Conservation (phyloP, 768 basidiomycete genomes). For the Fistulinella prunicolor region DNA sequence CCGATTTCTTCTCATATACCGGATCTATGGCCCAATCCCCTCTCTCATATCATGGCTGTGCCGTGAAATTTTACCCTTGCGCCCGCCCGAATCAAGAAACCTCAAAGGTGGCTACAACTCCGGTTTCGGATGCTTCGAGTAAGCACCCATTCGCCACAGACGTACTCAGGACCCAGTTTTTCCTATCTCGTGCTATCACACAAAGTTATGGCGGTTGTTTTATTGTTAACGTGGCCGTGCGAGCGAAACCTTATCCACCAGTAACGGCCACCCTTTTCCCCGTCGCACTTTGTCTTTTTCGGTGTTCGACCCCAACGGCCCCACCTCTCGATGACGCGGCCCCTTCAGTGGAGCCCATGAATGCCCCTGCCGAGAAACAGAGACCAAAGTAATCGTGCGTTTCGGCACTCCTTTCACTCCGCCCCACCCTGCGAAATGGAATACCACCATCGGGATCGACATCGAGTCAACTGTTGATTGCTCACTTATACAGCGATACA, state of each 20-base stretch:
- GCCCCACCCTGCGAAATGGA: conserved; percentile 2
- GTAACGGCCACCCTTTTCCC: not conserved
- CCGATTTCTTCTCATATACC: conserved; percentile 20
- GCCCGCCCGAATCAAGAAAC: conserved; percentile 31
- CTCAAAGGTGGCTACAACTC: conserved; percentile 25
- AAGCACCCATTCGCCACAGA: conserved; percentile 2
- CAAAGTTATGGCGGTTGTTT: conserved; percentile 12
- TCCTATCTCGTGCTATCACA: conserved; percentile 4
- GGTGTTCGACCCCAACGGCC: not conserved
- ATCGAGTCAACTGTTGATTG: conserved; percentile 5
- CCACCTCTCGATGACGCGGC: not conserved
- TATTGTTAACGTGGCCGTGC: conserved; percentile 19
- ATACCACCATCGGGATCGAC: conserved; percentile 15
- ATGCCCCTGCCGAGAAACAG: not conserved
- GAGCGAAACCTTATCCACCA: conserved; percentile 23
- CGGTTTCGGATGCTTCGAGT: conserved; percentile 18
- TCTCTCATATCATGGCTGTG: conserved; percentile 9
- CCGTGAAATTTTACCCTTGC: conserved; percentile 19
- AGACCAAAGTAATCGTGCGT: not conserved
- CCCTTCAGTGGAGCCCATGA: not conserved
- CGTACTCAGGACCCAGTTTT: conserved; percentile 3
- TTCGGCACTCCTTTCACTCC: conserved; percentile 8
- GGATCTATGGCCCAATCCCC: conserved; percentile 21
- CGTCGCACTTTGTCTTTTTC: not conserved
- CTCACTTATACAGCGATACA: conserved; percentile 3